Evolutionary conservation across 192 early-diverging fungal species (phyloP), one percentile per base, ranked within the genome.

Genomic region (Backusella australiensis): DNA sequence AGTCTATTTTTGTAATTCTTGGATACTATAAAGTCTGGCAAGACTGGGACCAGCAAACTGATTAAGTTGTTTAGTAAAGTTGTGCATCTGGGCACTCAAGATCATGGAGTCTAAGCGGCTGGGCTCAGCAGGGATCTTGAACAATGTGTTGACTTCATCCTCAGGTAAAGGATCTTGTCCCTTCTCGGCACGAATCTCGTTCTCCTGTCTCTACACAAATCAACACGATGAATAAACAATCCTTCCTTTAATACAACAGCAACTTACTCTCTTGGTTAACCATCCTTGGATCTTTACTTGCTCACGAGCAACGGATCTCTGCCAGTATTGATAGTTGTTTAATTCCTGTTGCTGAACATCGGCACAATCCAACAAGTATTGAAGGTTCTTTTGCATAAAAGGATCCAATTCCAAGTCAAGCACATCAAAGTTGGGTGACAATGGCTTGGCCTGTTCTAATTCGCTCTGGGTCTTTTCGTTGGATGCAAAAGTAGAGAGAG

Each of bases 291-390:
- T 83, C 83, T 91, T 91, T 75, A 88, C 83, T 86, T 96, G 92
- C 80, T 99, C 98, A 81, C 94, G 92, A 74, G 92, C 91, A 80
- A 93, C 86, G 71, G 89, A 92, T 77, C 96, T 92, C 85, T 98
- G 94, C 98, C 98, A 99, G 83, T 94, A 94, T 77, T 94, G 91
- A 89, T 95, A 97, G 78, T 94, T 91, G 89, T 91, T 92, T 75
- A 95, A 93, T 78, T 97, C 93, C 83, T 95, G 94, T 65, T 91
- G 91, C 70, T 97, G 91, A 34, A 94, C 95, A 72, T 99, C 98
- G 34, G 96, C 90, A 15, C 92, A 88, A 36, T 95, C 93, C 76
- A 91, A 85, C 69, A 97, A 84, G 71, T 87, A 86, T 77, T 96
- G 93, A 65, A 96, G 85, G 82, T 94, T 94, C 81, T 94, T 94